These are phyloP conservation scores for Myriosclerotinia scirpicola DNA, from an alignment of 2,329 filamentous ascomycete species.

Conservation along the genomic window DNA sequence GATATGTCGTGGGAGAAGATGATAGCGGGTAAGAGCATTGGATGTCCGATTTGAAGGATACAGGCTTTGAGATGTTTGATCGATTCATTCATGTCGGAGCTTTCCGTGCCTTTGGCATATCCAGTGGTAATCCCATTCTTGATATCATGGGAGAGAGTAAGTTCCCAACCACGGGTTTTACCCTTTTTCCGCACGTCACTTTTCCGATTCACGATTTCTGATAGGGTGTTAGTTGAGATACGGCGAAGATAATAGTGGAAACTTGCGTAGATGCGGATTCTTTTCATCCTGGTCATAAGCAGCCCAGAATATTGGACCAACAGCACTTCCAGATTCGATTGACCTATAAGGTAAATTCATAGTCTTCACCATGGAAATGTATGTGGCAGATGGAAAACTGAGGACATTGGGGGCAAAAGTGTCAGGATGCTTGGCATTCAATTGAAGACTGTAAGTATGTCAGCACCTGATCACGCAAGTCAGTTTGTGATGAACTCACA, in stretches of 20 bases:
- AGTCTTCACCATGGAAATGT: conserved; percentile 56
- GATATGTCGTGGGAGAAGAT: conserved; percentile 59
- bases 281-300: conserved; percentile 55
- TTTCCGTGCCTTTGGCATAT: conserved; percentile 60
- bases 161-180: conserved; percentile 62
- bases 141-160: conserved; percentile 61
- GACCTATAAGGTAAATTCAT: conserved; percentile 56
- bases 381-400: conserved; percentile 51
- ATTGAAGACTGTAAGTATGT: conserved; percentile 30
- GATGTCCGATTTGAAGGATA: conserved; percentile 53
- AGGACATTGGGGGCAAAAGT: conserved; percentile 58
- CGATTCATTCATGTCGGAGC: conserved; percentile 52
- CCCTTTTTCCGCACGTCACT: conserved; percentile 66
- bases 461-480: not conserved
- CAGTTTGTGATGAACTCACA: conserved; percentile 26
- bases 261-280: conserved; percentile 57
- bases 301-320: conserved; percentile 64
- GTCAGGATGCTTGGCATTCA: conserved; percentile 53
- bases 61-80: conserved; percentile 54
- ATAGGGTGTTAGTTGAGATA: not conserved
- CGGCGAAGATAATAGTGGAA: not conserved
- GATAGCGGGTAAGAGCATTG: conserved; percentile 58
- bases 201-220: conserved; percentile 63
- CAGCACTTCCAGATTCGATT: conserved; percentile 58
- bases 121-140: conserved; percentile 56